Evolutionary conservation across 495 filamentous ascomycete species (phyloP).

Genomic region (Clavariopsis aquatica): DNA sequence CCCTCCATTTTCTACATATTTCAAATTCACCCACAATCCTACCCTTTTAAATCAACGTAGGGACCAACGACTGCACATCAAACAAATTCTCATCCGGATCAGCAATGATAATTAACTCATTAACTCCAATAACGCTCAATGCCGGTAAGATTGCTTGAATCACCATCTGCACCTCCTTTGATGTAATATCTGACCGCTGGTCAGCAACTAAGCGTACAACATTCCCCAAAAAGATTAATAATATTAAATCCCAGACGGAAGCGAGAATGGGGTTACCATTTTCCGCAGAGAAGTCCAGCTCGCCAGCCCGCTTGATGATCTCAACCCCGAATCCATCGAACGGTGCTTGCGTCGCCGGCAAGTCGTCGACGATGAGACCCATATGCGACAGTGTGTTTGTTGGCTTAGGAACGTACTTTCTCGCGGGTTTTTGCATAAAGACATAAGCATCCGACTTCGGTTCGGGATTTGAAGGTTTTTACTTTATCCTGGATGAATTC

Average conservation of each 20-base stretch:
- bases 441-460: background rate
- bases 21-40: too few relatives aligned
- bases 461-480: background rate
- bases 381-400: constrained; percentile 40
- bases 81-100: constrained; percentile 45
- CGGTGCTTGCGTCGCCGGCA: constrained; percentile 34
- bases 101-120: constrained; percentile 35
- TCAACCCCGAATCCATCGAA: constrained; percentile 29
- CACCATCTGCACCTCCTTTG: constrained; percentile 14
- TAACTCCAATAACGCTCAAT: constrained; percentile 30
- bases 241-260: constrained; percentile 22
- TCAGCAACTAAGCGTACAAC: background rate
- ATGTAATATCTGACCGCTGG: constrained; percentile 14
- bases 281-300: constrained; percentile 3
- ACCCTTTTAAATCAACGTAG: constrained; percentile 5
- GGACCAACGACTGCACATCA: constrained; percentile 35
- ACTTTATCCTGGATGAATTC: constrained; percentile 41
- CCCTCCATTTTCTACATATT: too few relatives aligned
- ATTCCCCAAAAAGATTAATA: background rate
- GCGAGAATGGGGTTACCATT: constrained; percentile 13
- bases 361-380: constrained; percentile 41
- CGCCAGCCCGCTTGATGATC: constrained; percentile 39
- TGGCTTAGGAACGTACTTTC: constrained; percentile 4
- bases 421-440: constrained; percentile 1
- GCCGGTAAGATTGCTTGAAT: constrained; percentile 18